A percentile compares a stretch with the other conserved stretches of the same genome.
Evolutionary conservation across 1,284 basidiomycete genomes (phyloP).

Genomic region (Moesziomyces sp.): DNA sequence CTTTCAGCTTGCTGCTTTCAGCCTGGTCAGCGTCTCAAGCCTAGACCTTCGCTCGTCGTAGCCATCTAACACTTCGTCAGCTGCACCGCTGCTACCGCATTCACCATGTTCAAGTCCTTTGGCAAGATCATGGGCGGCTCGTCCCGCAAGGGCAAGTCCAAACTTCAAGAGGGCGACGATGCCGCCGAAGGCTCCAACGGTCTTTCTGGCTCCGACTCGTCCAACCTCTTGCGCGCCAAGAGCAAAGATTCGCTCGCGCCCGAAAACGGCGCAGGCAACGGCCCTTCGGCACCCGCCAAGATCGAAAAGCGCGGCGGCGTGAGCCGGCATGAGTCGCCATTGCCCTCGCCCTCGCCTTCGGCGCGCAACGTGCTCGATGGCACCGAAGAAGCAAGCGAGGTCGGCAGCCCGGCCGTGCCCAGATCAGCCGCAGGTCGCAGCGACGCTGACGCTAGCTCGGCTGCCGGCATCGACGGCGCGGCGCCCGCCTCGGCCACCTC

Average conservation of each 20-base stretch:
- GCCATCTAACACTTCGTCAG: background rate
- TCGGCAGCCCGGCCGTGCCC: conserved; percentile 26
- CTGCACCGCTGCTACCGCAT: background rate
- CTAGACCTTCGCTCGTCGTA: background rate
- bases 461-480: conserved; percentile 25
- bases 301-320: conserved; percentile 62
- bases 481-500: conserved; percentile 31
- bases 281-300: conserved; percentile 41
- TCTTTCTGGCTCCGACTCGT: conserved; percentile 42
- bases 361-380: conserved; percentile 47
- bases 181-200: conserved; percentile 26
- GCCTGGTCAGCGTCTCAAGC: background rate
- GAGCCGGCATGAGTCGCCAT: conserved; percentile 59
- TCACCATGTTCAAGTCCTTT: conserved; percentile 63
- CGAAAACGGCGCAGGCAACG: conserved; percentile 21
- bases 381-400: conserved; percentile 27
- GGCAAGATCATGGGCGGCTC: conserved; percentile 65
- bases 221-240: conserved; percentile 33
- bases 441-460: conserved; percentile 15
- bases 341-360: conserved; percentile 59
- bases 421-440: conserved; percentile 23
- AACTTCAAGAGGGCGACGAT: conserved; percentile 45
- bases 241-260: conserved; percentile 36
- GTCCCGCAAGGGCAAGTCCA: conserved; percentile 61
- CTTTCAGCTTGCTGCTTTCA: too few relatives aligned